Conservation (phyloP, 1,284 basidiomycete genomes). For the Heliocybe sulcata region DNA sequence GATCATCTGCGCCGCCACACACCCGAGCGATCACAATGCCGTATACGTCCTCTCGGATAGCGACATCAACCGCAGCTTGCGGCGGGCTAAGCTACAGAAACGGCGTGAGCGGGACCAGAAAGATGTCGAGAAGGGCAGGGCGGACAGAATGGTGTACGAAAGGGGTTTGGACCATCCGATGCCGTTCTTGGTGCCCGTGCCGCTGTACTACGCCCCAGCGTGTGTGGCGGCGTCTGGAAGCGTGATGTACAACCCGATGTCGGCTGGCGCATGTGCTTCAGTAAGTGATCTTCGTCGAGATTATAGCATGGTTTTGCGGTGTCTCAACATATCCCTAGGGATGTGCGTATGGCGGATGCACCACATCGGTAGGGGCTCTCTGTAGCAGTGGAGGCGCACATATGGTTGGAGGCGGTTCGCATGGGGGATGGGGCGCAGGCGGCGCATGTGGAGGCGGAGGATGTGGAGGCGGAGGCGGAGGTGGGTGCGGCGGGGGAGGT, state of each 20-base stretch:
- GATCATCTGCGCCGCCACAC: conserved; percentile 25
- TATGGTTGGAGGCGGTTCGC: too few species aligned
- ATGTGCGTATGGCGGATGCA: too few species aligned
- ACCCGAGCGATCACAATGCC: conserved; percentile 30
- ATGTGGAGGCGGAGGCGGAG: too few species aligned
- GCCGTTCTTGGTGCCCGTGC: conserved; percentile 1
- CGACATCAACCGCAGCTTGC: conserved; percentile 8
- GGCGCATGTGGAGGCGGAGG: too few species aligned
- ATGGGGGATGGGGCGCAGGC: too few species aligned
- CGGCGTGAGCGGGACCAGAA: conserved; percentile 16
- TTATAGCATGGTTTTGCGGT: too few species aligned
- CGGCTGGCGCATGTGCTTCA: neutral
- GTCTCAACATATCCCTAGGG: too few species aligned
- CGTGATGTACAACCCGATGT: neutral
- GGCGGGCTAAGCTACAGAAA: conserved; percentile 12
- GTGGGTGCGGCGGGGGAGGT: too few species aligned
- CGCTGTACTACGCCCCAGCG: neutral
- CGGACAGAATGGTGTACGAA: neutral
- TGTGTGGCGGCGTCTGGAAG: neutral
- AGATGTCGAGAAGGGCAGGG: conserved; percentile 5
- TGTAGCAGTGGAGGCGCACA: too few species aligned
- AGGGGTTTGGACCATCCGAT: neutral
- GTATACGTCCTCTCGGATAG: conserved; percentile 11
- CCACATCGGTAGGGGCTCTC: too few species aligned
- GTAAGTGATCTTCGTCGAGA: neutral